A percentile compares a stretch with the other conserved stretches of the same genome.
phyloP scores from a whole-genome alignment of 208 protist genomes.

The Zelonia costaricensis region DNA sequence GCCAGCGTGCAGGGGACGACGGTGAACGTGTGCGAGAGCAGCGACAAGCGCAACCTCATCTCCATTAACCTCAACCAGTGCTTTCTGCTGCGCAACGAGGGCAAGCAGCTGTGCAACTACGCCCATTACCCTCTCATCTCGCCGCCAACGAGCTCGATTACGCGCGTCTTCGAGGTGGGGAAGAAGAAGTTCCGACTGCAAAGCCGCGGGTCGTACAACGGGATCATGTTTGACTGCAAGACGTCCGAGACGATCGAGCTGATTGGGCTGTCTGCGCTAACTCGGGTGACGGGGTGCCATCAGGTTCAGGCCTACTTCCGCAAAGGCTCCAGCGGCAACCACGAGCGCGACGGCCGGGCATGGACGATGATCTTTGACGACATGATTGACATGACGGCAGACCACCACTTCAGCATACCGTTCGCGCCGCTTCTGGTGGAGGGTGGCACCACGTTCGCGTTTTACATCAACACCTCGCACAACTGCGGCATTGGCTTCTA shows the following conservation, averaged over 20 bases:
- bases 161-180: slow-evolving; percentile 83
- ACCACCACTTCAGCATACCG: slow-evolving; percentile 61
- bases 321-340: slow-evolving; percentile 62
- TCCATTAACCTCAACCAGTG: slow-evolving; percentile 51
- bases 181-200: slow-evolving; percentile 71
- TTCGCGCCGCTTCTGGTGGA: slow-evolving; percentile 67
- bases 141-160: slow-evolving; percentile 57
- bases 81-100: slow-evolving; percentile 82
- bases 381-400: slow-evolving; percentile 72
- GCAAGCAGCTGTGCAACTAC: slow-evolving; percentile 37
- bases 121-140: slow-evolving; percentile 60
- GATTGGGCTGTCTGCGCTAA: slow-evolving; percentile 69
- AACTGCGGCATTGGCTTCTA: slow-evolving; percentile 91
- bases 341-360: slow-evolving; percentile 54
- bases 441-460: slow-evolving; percentile 64
- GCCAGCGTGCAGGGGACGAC: slow-evolving; percentile 31
- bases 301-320: slow-evolving; percentile 87
- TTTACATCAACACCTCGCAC: slow-evolving; percentile 90
- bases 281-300: slow-evolving; percentile 69
- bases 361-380: slow-evolving; percentile 82
- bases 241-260: slow-evolving; percentile 73
- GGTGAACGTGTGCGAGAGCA: slow-evolving; percentile 59
- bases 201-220: slow-evolving; percentile 82
- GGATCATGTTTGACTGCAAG: slow-evolving; percentile 91
- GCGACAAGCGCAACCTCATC: slow-evolving; percentile 56